Conservation (phyloP, 176 grass and related monocot genomes). For the Thalia dealbata region DNA sequence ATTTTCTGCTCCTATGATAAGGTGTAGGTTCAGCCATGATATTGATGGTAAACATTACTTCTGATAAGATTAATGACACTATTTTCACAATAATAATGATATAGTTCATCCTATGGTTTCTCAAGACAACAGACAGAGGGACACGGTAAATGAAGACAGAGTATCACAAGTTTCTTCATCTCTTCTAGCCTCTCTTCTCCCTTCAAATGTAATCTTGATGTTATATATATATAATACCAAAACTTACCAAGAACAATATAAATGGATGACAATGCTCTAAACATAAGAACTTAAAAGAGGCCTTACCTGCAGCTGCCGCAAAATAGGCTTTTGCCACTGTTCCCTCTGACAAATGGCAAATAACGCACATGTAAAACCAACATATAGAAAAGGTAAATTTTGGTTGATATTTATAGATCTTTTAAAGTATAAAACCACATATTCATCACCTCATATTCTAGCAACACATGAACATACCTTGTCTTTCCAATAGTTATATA, state of each 20-base stretch:
- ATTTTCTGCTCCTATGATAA: too few relatives aligned
- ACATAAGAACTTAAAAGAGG: neutral
- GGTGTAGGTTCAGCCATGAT: too few relatives aligned
- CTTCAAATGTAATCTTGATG: neutral
- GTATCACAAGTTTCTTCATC: neutral
- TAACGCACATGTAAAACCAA: neutral
- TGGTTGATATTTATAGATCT: neutral
- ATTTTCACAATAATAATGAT: neutral
- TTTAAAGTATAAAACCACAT: constrained; percentile 7
- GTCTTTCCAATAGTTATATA: constrained; percentile 94
- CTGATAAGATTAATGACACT: neutral
- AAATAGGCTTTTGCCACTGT: constrained; percentile 92
- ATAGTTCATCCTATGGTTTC: too few relatives aligned
- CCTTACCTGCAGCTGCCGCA: constrained; percentile 85
- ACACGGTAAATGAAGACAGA: neutral
- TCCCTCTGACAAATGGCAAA: constrained; percentile 17
- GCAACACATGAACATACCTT: constrained; percentile 49
- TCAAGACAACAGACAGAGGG: too few relatives aligned
- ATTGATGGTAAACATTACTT: neutral
- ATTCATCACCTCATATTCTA: neutral
- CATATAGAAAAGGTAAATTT: neutral
- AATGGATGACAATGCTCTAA: neutral
- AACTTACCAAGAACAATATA: neutral
- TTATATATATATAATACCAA: neutral
- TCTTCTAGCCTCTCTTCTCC: neutral